A percentile compares a stretch with the other conserved stretches of the same genome.
phyloP scores from a whole-genome alignment of 169 alveolate genomes.

The Toxoplasma gondii region DNA sequence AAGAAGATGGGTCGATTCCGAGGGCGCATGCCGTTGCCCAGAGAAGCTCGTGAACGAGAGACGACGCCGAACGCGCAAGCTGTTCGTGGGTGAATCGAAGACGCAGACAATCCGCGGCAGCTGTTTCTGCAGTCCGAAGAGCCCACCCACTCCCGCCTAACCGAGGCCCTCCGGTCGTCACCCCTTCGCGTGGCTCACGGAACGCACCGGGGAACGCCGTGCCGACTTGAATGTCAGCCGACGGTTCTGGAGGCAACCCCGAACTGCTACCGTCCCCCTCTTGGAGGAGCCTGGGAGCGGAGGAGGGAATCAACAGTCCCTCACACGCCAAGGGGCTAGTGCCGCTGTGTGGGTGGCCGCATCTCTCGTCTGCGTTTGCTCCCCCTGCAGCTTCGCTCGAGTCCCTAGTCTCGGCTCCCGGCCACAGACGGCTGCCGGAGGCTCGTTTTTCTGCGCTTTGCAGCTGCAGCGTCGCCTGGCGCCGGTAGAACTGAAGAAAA shows the following conservation, averaged over 20 bases:
- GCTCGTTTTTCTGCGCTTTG: not conserved
- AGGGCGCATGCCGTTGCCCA: not conserved
- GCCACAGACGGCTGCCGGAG: too few relatives aligned
- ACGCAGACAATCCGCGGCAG: constrained; percentile 26
- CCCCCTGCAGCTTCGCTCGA: not conserved
- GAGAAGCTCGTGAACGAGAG: constrained; percentile 11
- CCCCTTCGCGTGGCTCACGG: not conserved
- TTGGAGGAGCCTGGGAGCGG: not conserved
- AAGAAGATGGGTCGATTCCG: not conserved
- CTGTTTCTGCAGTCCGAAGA: not conserved
- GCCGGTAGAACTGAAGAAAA: constrained; percentile 43
- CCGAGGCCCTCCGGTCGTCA: not conserved
- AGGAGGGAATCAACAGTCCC: not conserved
- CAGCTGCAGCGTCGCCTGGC: not conserved
- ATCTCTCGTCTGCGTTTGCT: not conserved
- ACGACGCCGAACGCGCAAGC: constrained; percentile 20
- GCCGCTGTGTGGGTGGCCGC: not conserved
- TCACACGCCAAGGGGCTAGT: not conserved
- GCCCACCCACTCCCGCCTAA: not conserved
- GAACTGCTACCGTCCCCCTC: not conserved
- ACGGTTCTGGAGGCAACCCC: not conserved
- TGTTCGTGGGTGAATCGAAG: constrained; percentile 30
- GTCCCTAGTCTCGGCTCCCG: not conserved
- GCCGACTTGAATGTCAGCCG: not conserved
- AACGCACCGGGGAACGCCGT: not conserved